phyloP scores from a whole-genome alignment of 2,329 filamentous ascomycete species.

The Penicillium sp. region DNA sequence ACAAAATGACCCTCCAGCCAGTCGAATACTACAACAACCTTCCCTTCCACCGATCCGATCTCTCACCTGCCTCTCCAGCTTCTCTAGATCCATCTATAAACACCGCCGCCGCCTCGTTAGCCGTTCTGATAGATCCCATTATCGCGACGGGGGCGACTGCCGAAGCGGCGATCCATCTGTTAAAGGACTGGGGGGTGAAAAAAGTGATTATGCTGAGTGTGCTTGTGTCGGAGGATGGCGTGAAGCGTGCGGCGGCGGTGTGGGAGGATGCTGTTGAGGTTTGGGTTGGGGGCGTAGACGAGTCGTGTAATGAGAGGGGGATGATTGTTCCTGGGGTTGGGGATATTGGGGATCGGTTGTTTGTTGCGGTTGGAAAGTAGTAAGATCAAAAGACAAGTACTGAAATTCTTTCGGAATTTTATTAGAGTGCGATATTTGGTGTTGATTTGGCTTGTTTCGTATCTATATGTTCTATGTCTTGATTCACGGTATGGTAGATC shows the following conservation, averaged over 20 bases:
- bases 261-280: conserved; percentile 65
- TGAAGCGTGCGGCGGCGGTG: conserved; percentile 67
- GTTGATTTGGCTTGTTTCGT: too few relatives aligned
- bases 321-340: conserved; percentile 91
- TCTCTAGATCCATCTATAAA: conserved; percentile 27
- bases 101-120: conserved; percentile 57
- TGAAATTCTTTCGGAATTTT: too few relatives aligned
- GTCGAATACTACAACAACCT: conserved; percentile 99
- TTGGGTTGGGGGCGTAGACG: conserved; percentile 79
- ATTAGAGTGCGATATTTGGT: too few relatives aligned
- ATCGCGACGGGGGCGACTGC: conserved; percentile 92
- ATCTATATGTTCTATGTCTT: too few relatives aligned
- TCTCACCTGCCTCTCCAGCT: conserved; percentile 28
- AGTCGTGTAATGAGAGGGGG: conserved; percentile 66
- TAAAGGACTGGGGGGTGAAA: conserved; percentile 88
- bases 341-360: conserved; percentile 86
- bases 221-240: conserved; percentile 69
- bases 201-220: conserved; percentile 74
- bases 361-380: conserved; percentile 82
- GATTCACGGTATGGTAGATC: too few relatives aligned
- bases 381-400: background rate
- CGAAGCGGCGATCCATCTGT: conserved; percentile 81
- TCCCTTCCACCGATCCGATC: conserved; percentile 56
- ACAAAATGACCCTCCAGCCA: conserved; percentile 78
- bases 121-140: conserved; percentile 85